Evolutionary conservation across 2,329 filamentous ascomycete genomes (phyloP), one percentile per base, ranked within the genome.

Genomic region (Verticillium nonalfalfae): DNA sequence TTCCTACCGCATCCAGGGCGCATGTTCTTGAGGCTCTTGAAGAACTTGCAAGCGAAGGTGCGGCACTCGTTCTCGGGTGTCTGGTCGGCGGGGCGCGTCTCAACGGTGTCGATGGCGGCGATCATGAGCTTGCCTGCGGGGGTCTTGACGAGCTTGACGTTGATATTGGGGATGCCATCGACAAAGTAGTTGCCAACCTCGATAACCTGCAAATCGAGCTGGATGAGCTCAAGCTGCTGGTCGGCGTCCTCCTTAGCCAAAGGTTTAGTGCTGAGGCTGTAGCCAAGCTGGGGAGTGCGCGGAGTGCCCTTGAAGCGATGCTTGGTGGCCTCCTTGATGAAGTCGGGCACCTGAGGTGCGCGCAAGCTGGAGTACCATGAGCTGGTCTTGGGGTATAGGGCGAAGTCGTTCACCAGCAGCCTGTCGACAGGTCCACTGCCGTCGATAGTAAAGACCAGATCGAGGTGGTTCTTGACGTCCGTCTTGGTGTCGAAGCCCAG

Each of bases 121-220:
- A 90, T 84, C 71, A 84, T 72, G 40, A 90, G 75, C 57, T 82
- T 80, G 60, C 80, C 81, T 15, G 74, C 74, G 4, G 79, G 77
- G 1, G 82, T 84, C 76, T 87, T 83, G 71, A 91, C 77, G 18
- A 91, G 76, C 66, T 82, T 83, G 56, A 90, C 76, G 56, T 83
- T 80, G 61, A 91, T 78, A 34, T 75, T 75, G 40, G 83, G 81
- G 31, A 87, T 76, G 31, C 75, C 78, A 55, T 83, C 74, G 60
- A 89, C 72, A 62, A 86, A 85, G 54, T 77, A 75, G 59, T 79
- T 73, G 61, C 83, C 84, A 33, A 90, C 81, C 70, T 86, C 81
- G 62, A 86, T 79, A 63, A 90, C 80, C 65, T 85, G 78, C 40
- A 90, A 73, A 64, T 83, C 78, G 61, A 89, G 68, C 40, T 76